A percentile compares a stretch with the other conserved stretches of the same genome.
Evolutionary conservation across 257 asterid genomes (phyloP).

Genomic region (Mentha longifolia): DNA sequence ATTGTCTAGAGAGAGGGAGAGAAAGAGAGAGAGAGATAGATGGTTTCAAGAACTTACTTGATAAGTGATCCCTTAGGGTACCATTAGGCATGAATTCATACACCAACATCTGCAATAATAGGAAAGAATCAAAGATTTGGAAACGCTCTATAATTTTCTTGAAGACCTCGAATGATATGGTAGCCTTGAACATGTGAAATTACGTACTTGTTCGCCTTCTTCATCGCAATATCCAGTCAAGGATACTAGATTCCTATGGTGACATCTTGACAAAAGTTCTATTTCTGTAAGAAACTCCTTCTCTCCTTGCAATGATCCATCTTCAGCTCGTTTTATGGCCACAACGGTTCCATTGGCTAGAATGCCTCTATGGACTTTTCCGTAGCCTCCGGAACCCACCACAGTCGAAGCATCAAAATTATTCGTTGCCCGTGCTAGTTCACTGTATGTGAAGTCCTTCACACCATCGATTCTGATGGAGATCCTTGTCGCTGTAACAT

Average conservation of each 20-base stretch:
- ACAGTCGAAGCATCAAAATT: constrained; percentile 58
- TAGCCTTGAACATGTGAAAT: constrained; percentile 3
- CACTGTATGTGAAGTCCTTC: constrained; percentile 70
- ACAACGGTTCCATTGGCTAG: constrained; percentile 79
- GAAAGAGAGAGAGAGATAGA: neutral
- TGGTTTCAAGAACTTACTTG: constrained; percentile 51
- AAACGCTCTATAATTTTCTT: neutral
- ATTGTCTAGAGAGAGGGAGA: neutral
- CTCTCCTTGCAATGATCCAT: constrained; percentile 94
- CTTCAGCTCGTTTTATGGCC: constrained; percentile 93
- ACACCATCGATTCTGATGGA: constrained; percentile 86
- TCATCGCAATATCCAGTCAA: constrained; percentile 90
- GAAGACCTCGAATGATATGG: neutral
- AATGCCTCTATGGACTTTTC: constrained; percentile 88
- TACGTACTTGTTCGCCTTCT: constrained; percentile 92
- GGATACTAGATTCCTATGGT: constrained; percentile 88
- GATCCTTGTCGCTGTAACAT: constrained; percentile 68
- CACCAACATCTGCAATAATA: constrained; percentile 80
- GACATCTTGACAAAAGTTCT: constrained; percentile 84
- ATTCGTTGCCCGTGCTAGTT: constrained; percentile 71
- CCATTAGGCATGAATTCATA: constrained; percentile 95
- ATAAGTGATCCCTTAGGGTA: constrained; percentile 83
- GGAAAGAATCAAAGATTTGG: constrained; percentile 24
- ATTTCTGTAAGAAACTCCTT: constrained; percentile 96
- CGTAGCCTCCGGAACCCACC: constrained; percentile 96